Percentiles rank a stretch among this genome's conserved stretches.
Conservation (phyloP, 2,329 filamentous ascomycete genomes). For the Sporothrix phasma region DNA sequence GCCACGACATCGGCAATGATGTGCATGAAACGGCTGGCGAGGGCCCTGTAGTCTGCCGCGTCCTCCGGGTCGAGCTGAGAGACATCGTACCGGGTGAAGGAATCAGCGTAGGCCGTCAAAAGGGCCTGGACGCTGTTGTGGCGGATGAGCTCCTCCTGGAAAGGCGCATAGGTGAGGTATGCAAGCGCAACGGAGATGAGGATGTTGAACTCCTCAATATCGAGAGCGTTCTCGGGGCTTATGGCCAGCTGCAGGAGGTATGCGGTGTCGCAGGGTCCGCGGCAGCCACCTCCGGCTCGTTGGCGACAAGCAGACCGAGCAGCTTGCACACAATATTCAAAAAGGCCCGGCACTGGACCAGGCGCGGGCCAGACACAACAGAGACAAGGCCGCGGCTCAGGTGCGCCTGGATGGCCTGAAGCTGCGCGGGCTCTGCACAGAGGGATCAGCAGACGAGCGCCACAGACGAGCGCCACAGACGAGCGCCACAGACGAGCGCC, state of each 20-base stretch:
- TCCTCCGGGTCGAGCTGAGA: conserved; percentile 38
- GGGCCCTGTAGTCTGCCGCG: conserved; percentile 26
- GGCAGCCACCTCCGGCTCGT: conserved; percentile 38
- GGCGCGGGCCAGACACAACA: conserved; percentile 37
- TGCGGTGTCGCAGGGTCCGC: conserved; percentile 38
- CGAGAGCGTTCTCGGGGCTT: conserved; percentile 30
- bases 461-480: neutral
- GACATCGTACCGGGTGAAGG: conserved; percentile 34
- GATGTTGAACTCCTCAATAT: conserved; percentile 45
- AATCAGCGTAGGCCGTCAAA: conserved; percentile 38
- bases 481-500: neutral
- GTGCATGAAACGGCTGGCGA: conserved; percentile 42
- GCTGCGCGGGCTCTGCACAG: conserved; percentile 45
- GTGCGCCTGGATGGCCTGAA: conserved; percentile 41
- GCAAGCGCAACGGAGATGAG: conserved; percentile 42
- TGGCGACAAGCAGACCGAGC: conserved; percentile 41
- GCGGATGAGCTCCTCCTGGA: conserved; percentile 40
- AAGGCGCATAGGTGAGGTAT: conserved; percentile 44
- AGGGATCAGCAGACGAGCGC: neutral
- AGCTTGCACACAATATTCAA: conserved; percentile 48
- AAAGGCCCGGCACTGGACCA: conserved; percentile 33
- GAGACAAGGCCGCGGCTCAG: conserved; percentile 41
- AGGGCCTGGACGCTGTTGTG: conserved; percentile 33
- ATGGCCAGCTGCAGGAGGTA: conserved; percentile 42
- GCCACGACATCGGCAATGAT: conserved; percentile 40